Evolutionary conservation across 2,329 filamentous ascomycete genomes (phyloP), one percentile per base, ranked within the genome.

Genomic region (Neospermospora avenae): DNA sequence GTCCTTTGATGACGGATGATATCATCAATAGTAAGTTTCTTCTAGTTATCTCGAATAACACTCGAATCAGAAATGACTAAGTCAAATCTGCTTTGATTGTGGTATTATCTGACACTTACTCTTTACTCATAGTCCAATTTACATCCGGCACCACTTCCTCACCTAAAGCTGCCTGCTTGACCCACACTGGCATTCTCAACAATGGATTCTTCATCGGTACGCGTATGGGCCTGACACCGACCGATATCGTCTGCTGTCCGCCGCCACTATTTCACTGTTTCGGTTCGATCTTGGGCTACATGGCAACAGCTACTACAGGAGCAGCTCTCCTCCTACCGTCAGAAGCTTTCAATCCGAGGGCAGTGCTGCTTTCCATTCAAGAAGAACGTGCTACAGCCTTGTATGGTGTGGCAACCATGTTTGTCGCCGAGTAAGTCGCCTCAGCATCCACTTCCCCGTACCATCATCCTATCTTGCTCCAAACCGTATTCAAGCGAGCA

Each of bases 401-500:
- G 0, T 95, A 97, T 74, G 93, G 93, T 59, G 93, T 98, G 0
- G 85, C 91, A 3, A 98, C 93, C 56, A 99, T 98, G 95, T 93
- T 96, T 69, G 83, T 88, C n/a, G 87, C 93, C 25, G 86, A 96
- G 39, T 41, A 41, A 41, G 39, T 41, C n/a, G n/a, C n/a, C n/a
- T n/a, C 4, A n/a, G 4, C 13, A n/a, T 13, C 8, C 35, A 8
- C 4, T 4, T 39, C 35, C 35, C 13, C 35, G 4, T 4, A 39
- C 16, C 35, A 35, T 35, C 13, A 39, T 39, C 13, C 35, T 14
- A 39, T 13, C 11, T n/a, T 4, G 7, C 13, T 13, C 11, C 16
- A 39, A 39, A 39, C 4, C 11, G 16, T 11, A n/a, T 35, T 39
- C 16, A 14, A 14, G 11, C 16, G 11, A 39, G 16, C 16, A n/a